These are phyloP conservation scores for Coemansia umbellata DNA, from an alignment of 192 early-diverging fungal genomes.

Conservation along the genomic window DNA sequence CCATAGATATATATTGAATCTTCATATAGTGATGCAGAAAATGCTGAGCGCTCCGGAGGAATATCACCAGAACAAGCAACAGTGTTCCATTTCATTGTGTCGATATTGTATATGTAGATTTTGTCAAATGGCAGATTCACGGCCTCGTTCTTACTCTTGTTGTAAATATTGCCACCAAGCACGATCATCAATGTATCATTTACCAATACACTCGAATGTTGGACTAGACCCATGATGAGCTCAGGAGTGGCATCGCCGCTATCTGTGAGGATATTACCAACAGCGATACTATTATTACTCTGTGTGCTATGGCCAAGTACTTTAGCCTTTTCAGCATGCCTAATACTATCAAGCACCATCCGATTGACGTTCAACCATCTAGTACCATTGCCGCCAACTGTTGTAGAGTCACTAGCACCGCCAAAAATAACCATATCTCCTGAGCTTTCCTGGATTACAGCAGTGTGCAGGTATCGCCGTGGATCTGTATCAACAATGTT, in stretches of 20 bases:
- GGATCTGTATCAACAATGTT: slow-evolving; percentile 20
- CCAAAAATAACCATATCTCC: slow-evolving; percentile 48
- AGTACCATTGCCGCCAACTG: slow-evolving; percentile 5
- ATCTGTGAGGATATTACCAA: slow-evolving; percentile 23
- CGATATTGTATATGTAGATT: slow-evolving; percentile 31
- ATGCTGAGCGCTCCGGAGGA: slow-evolving; percentile 19
- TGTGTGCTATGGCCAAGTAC: background rate
- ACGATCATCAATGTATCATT: slow-evolving; percentile 43
- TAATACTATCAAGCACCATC: slow-evolving; percentile 27
- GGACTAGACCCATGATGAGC: slow-evolving; percentile 10
- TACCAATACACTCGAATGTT: slow-evolving; percentile 29
- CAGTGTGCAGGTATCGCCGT: slow-evolving; percentile 36
- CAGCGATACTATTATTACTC: background rate
- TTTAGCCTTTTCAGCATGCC: slow-evolving; percentile 1
- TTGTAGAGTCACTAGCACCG: slow-evolving; percentile 35
- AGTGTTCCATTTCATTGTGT: slow-evolving; percentile 23
- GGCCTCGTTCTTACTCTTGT: background rate
- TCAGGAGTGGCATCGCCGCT: slow-evolving; percentile 18
- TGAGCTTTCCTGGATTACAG: slow-evolving; percentile 27
- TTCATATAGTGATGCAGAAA: slow-evolving; percentile 14
- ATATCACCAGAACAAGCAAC: slow-evolving; percentile 27
- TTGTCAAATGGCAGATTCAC: slow-evolving; percentile 18
- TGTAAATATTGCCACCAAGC: slow-evolving; percentile 28
- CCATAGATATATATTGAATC: slow-evolving; percentile 31
- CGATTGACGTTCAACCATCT: slow-evolving; percentile 32